phyloP scores from a whole-genome alignment of 2,329 filamentous ascomycete species.

The Diaporthe ampelina region DNA sequence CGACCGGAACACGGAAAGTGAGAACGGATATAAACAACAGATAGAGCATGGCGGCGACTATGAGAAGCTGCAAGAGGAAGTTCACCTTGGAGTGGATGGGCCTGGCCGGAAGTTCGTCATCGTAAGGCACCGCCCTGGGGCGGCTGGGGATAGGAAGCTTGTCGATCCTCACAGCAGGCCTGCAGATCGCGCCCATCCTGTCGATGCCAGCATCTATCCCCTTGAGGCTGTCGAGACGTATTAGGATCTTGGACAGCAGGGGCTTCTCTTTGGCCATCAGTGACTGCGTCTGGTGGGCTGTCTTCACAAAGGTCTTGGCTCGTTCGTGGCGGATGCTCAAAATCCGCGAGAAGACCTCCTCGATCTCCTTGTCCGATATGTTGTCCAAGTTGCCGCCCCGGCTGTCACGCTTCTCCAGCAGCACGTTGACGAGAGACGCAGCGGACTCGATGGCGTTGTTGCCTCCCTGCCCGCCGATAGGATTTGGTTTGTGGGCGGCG shows the following conservation, averaged over 20 bases:
- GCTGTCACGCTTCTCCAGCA: conserved; percentile 20
- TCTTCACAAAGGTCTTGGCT: conserved; percentile 2
- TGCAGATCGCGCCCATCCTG: not conserved
- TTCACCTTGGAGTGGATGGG: not conserved
- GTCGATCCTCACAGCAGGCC: conserved; percentile 10
- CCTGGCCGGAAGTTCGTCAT: conserved; percentile 6
- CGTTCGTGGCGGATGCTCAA: not conserved
- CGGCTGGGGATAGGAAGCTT: not conserved
- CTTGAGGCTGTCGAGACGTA: not conserved
- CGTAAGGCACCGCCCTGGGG: not conserved
- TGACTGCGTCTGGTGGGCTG: not conserved
- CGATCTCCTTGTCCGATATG: not conserved
- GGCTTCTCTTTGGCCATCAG: not conserved
- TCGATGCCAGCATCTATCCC: not conserved
- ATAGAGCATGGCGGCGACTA: not conserved
- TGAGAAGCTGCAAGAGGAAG: not conserved
- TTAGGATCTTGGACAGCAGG: not conserved
- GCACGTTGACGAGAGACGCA: conserved; percentile 14
- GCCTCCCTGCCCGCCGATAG: conserved; percentile 15
- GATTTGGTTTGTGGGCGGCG: conserved; percentile 49
- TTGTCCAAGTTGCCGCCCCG: conserved; percentile 11
- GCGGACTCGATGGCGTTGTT: conserved; percentile 16
- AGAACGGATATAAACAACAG: not conserved
- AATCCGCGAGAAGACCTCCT: not conserved
- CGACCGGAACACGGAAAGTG: not conserved